A percentile compares a stretch with the other conserved stretches of the same genome.
Conservation (phyloP, 2,329 filamentous ascomycete genomes). For the Ophiostoma perfectum region DNA sequence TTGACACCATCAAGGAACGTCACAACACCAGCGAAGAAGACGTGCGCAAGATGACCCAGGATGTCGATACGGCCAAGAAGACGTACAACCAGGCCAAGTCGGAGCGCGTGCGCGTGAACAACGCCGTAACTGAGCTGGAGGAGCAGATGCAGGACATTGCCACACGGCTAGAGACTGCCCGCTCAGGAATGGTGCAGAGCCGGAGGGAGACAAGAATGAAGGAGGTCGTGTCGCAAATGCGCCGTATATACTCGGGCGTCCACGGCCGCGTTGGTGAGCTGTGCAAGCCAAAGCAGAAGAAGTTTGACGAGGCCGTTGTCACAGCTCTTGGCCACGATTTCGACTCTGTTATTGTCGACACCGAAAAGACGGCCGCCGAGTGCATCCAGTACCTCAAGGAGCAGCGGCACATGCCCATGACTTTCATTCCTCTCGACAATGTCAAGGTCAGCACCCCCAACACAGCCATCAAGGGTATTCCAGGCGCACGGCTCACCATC, state of each 20-base stretch:
- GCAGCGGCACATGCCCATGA: slow-evolving; percentile 79
- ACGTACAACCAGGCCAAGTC: slow-evolving; percentile 81
- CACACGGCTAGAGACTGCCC: slow-evolving; percentile 74
- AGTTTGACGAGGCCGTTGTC: slow-evolving; percentile 87
- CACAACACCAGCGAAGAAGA: slow-evolving; percentile 56
- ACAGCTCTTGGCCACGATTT: slow-evolving; percentile 90
- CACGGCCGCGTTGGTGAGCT: slow-evolving; percentile 85
- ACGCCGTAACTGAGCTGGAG: slow-evolving; percentile 80
- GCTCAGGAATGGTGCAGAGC: slow-evolving; percentile 78
- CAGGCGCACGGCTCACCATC: slow-evolving; percentile 81
- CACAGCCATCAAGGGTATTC: slow-evolving; percentile 82
- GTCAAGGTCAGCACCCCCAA: slow-evolving; percentile 92
- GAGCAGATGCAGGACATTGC: slow-evolving; percentile 82
- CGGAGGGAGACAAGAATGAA: slow-evolving; percentile 73
- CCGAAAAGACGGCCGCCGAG: slow-evolving; percentile 86
- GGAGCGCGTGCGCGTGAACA: slow-evolving; percentile 72
- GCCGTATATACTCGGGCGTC: slow-evolving; percentile 86
- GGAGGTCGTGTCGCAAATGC: slow-evolving; percentile 78
- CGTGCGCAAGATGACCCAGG: slow-evolving; percentile 63
- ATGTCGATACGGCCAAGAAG: slow-evolving; percentile 86
- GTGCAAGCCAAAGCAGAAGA: slow-evolving; percentile 95
- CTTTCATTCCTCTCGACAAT: slow-evolving; percentile 93
- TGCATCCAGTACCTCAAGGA: slow-evolving; percentile 94
- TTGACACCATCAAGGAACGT: slow-evolving; percentile 63
- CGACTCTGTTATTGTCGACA: slow-evolving; percentile 90